Conservation (phyloP, 2,329 filamentous ascomycete genomes). For the Magnaporthiopsis incrustans region DNA sequence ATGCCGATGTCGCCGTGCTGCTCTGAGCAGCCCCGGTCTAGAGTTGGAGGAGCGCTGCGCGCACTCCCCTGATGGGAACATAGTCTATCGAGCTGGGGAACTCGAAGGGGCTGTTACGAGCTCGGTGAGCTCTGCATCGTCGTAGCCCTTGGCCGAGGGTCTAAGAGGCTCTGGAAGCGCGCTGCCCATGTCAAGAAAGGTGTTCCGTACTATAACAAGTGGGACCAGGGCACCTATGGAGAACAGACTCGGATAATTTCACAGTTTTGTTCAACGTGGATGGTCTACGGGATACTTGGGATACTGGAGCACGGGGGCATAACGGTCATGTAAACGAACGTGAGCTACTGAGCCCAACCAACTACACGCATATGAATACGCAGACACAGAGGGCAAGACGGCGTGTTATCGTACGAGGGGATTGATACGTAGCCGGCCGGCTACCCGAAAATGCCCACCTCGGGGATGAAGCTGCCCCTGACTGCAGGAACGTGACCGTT, state of each 20-base stretch:
- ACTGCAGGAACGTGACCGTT: neutral
- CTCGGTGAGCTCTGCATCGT: conserved; percentile 14
- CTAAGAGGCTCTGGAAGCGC: neutral
- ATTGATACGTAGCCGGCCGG: no score
- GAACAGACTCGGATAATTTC: neutral
- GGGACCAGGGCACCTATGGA: neutral
- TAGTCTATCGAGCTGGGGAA: conserved; percentile 27
- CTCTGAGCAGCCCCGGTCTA: conserved; percentile 25
- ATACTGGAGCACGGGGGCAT: neutral
- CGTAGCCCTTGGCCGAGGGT: neutral
- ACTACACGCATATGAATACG: neutral
- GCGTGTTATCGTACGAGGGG: neutral
- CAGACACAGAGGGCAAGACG: neutral
- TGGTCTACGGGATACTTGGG: neutral
- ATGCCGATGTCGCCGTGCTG: conserved; percentile 30
- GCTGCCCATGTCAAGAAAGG: neutral
- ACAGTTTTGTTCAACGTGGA: neutral
- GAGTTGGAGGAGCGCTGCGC: conserved; percentile 18
- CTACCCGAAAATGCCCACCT: neutral
- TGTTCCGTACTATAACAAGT: neutral
- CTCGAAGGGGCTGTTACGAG: conserved; percentile 23
- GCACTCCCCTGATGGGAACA: conserved; percentile 24
- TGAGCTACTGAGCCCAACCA: neutral
- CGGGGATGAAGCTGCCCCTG: neutral
- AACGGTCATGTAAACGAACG: neutral